phyloP scores from a whole-genome alignment of 208 protist genomes.

The Trypanosomatidae sp. region DNA sequence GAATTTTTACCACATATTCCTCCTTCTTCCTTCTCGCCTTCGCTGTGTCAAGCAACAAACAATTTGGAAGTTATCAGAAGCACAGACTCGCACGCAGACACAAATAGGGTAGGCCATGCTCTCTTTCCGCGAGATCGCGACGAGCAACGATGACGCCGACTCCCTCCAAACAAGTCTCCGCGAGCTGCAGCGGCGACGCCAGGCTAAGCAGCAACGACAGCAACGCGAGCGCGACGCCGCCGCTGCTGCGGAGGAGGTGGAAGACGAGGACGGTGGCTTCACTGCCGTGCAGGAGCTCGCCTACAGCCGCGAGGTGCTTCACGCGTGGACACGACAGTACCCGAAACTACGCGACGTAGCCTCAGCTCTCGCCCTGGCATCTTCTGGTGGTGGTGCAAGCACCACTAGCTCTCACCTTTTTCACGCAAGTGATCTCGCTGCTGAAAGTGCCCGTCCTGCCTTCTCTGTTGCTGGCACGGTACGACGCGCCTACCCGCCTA shows the following conservation, averaged over 20 bases:
- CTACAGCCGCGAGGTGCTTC: constrained; percentile 26
- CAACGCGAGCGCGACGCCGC: too few relatives aligned
- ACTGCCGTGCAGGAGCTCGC: constrained; percentile 15
- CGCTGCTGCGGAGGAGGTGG: too few relatives aligned
- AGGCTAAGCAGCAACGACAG: constrained; percentile 10
- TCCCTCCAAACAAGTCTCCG: constrained; percentile 15
- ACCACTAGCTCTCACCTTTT: not conserved
- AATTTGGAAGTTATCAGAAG: too few relatives aligned
- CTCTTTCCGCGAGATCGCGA: constrained; percentile 26
- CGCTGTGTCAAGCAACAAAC: too few relatives aligned
- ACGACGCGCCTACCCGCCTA: constrained; percentile 9
- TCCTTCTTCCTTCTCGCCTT: not conserved
- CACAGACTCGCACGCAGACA: not conserved
- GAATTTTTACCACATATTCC: too few relatives aligned
- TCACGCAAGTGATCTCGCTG: too few relatives aligned
- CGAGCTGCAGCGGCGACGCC: constrained; percentile 20
- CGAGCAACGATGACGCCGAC: constrained; percentile 19
- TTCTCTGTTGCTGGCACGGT: constrained; percentile 22
- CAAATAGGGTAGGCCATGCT: constrained; percentile 9
- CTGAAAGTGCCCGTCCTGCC: not conserved
- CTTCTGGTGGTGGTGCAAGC: not conserved
- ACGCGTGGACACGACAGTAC: constrained; percentile 18
- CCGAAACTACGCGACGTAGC: constrained; percentile 21
- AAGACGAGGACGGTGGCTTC: constrained; percentile 5
- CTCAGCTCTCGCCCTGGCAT: constrained; percentile 6